Evolutionary conservation across 176 grass and related monocot species (phyloP).

Genomic region (Puya raimondii): DNA sequence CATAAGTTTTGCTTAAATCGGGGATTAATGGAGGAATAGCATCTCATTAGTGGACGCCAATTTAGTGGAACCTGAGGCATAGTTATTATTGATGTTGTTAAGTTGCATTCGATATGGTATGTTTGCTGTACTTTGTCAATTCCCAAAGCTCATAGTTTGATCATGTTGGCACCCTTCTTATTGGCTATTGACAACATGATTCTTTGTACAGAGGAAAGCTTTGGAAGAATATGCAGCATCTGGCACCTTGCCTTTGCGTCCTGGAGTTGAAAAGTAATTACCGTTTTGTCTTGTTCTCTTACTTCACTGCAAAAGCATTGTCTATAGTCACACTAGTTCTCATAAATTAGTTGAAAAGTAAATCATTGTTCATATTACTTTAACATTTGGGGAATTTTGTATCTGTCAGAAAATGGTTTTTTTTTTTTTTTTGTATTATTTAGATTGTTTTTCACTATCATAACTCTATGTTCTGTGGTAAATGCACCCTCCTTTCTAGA

Average conservation of each 20-base stretch:
- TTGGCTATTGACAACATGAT: background rate
- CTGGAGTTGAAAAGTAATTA: conserved; percentile 70
- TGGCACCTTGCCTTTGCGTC: conserved; percentile 63
- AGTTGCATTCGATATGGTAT: background rate
- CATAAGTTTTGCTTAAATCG: too few species aligned
- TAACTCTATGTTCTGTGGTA: background rate
- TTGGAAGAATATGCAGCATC: conserved; percentile 64
- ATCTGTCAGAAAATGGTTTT: background rate
- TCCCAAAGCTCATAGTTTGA: too few species aligned
- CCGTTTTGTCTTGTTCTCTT: background rate
- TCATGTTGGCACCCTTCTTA: too few species aligned
- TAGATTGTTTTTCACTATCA: too few species aligned
- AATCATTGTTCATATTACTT: background rate
- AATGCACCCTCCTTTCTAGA: background rate
- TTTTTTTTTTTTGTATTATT: background rate
- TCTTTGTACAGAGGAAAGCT: conserved; percentile 60
- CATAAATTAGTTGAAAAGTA: background rate
- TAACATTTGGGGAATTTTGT: background rate
- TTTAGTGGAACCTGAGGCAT: background rate
- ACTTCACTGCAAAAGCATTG: background rate
- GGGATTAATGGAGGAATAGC: too few species aligned
- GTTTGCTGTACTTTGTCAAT: too few species aligned
- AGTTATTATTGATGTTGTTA: background rate
- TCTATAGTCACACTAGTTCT: too few species aligned
- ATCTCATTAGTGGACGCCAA: too few species aligned